phyloP scores from a whole-genome alignment of 2,329 filamentous ascomycete species.

The Colletotrichum graminicola region DNA sequence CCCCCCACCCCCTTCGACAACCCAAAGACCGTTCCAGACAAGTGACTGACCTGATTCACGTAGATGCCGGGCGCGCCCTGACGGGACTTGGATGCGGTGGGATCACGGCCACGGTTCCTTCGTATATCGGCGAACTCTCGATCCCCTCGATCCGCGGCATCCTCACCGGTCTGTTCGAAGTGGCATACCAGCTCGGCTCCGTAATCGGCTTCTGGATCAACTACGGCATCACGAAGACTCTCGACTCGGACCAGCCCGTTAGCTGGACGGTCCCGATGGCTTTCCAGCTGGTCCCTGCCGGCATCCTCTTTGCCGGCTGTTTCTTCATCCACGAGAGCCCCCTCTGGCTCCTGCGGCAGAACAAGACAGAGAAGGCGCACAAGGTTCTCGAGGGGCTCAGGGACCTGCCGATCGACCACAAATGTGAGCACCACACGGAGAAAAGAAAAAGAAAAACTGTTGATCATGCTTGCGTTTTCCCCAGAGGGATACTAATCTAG shows the following conservation, averaged over 20 bases:
- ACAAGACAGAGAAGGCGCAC: constrained; percentile 43
- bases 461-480: background rate
- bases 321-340: constrained; percentile 52
- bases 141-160: constrained; percentile 69
- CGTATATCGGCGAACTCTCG: constrained; percentile 73
- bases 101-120: constrained; percentile 66
- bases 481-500: background rate
- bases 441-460: too few relatives aligned
- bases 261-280: constrained; percentile 64
- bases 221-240: constrained; percentile 57
- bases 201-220: constrained; percentile 67
- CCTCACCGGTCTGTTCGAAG: constrained; percentile 65
- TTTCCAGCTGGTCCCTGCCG: constrained; percentile 59
- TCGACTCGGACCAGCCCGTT: constrained; percentile 49
- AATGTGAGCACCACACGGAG: constrained; percentile 43
- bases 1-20: too few relatives aligned
- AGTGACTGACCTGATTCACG: background rate
- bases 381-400: constrained; percentile 58
- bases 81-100: constrained; percentile 68
- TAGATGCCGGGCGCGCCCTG: constrained; percentile 63
- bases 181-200: constrained; percentile 66
- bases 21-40: too few relatives aligned
- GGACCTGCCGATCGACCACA: constrained; percentile 56
- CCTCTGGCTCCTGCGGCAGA: constrained; percentile 43
- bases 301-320: constrained; percentile 57